Evolutionary conservation across 2,329 filamentous ascomycete genomes (phyloP), one percentile per base, ranked within the genome.

Genomic region (Stenocarpella maydis): DNA sequence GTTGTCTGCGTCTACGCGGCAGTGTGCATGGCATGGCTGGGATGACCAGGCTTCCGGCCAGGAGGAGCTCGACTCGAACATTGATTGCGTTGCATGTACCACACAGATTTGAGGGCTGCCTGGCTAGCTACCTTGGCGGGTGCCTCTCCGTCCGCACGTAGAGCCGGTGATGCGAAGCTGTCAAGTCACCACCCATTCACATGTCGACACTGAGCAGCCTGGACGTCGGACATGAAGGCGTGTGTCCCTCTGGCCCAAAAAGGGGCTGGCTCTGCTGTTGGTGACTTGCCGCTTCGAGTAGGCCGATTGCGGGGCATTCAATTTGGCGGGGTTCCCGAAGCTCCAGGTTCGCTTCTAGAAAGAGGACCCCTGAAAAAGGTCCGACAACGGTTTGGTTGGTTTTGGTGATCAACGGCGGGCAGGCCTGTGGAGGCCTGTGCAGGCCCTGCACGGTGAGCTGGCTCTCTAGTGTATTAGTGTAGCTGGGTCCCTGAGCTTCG

Each of bases 321-420:
- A 67, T 67, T 67, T 67, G 65, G 65, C 65, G 65, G 65, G 65
- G 65, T 67, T 67, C 65, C 65, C 65, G 65, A 67, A 67, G 65
- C 65, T 67, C 65, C 65, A 67, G 65, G 58, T 67, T 39, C 54
- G 65, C 65, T 67, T 67, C 52, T 67, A 67, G 65, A 67, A 67
- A 67, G 45, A 47, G 65, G 52, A 67, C 64, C 50, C 41, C 64
- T 43, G 49, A 15, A 24, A 19, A 8, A 14, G 10, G n/a, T 15
- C 26, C 26, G 15, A 12, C 37, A 26, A 45, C 39, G 64, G 37
- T 14, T 37, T 37, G 34, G 34, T 37, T 37, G 34, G 34, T 37
- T 37, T 37, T 49, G 50, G 26, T 45, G 47, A 43, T 58, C 54
- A 58, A 58, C 54, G 54, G 54, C 34, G 39, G 45, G 21, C 47